These are phyloP conservation scores for Calonectria henricotiae DNA, from an alignment of 2,329 filamentous ascomycete genomes.

Conservation along the genomic window DNA sequence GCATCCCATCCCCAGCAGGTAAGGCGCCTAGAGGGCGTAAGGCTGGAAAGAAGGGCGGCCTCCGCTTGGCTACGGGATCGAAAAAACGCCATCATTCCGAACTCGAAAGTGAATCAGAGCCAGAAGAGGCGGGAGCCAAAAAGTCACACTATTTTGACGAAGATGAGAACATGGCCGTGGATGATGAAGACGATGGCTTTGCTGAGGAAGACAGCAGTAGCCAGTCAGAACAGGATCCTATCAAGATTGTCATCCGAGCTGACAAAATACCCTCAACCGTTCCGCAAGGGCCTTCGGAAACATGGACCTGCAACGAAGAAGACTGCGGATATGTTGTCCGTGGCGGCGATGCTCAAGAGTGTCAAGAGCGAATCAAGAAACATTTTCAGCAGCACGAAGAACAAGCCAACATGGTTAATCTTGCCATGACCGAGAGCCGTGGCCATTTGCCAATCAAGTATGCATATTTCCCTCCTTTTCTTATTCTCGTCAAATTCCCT, in stretches of 20 bases:
- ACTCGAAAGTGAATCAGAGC: slow-evolving; percentile 60
- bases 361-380: slow-evolving; percentile 71
- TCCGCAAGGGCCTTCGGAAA: slow-evolving; percentile 73
- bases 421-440: slow-evolving; percentile 73
- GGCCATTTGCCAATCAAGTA: slow-evolving; percentile 74
- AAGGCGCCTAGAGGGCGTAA: slow-evolving; percentile 59
- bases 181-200: slow-evolving; percentile 44
- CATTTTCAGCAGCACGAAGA: slow-evolving; percentile 76
- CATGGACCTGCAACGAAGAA: slow-evolving; percentile 78
- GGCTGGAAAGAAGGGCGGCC: slow-evolving; percentile 63
- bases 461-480: slow-evolving; percentile 58
- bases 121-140: slow-evolving; percentile 57
- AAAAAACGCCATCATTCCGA: slow-evolving; percentile 65
- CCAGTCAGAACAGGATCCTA: slow-evolving; percentile 48
- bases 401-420: slow-evolving; percentile 66
- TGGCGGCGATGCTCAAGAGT: slow-evolving; percentile 71
- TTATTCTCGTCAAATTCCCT: slow-evolving; percentile 54
- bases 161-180: slow-evolving; percentile 53
- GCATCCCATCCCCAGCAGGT: slow-evolving; percentile 50
- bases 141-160: slow-evolving; percentile 56
- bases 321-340: slow-evolving; percentile 78
- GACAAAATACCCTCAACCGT: slow-evolving; percentile 67
- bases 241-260: slow-evolving; percentile 66
- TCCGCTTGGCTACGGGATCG: slow-evolving; percentile 61
- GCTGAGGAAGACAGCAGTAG: slow-evolving; percentile 44